Percentiles rank a stretch among this genome's conserved stretches.
Conservation (phyloP, 2,329 filamentous ascomycete species). For the Helotiales sp. region DNA sequence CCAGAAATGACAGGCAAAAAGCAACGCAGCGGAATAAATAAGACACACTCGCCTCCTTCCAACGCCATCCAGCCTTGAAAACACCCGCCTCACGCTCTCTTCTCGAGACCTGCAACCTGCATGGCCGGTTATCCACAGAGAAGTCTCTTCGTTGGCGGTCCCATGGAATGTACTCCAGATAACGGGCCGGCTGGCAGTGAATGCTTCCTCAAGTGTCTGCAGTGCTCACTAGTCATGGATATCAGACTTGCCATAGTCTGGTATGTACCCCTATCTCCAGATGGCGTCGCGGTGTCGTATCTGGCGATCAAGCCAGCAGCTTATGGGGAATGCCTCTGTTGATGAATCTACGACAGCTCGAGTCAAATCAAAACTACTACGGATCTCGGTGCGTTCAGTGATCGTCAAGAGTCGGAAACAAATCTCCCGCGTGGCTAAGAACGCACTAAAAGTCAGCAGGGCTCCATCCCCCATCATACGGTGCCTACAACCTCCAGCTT, state of each 20-base stretch:
- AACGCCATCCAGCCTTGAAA: slow-evolving; percentile 4
- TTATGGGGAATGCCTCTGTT: not conserved
- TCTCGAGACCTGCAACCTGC: not conserved
- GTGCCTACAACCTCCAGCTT: not conserved
- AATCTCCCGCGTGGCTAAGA: slow-evolving; percentile 4
- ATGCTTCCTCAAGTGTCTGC: not conserved
- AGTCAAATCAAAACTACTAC: not conserved
- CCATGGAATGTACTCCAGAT: not conserved
- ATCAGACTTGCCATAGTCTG: too few relatives aligned
- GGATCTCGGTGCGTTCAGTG: not conserved
- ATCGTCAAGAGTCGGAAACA: not conserved
- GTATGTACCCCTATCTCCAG: not conserved
- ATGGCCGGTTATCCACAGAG: not conserved
- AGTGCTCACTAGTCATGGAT: not conserved
- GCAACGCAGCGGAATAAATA: slow-evolving; percentile 4
- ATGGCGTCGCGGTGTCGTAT: not conserved
- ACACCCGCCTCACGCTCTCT: not conserved
- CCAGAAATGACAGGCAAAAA: slow-evolving; percentile 1
- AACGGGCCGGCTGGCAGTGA: not conserved
- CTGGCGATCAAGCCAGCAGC: not conserved
- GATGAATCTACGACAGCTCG: not conserved
- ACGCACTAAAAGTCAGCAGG: slow-evolving; percentile 4
- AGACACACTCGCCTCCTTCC: slow-evolving; percentile 5
- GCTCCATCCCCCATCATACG: slow-evolving; percentile 1
- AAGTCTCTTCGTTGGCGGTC: not conserved